Evolutionary conservation across 371 early-diverging fungal genomes (phyloP).

Genomic region (Mortierella sp.): DNA sequence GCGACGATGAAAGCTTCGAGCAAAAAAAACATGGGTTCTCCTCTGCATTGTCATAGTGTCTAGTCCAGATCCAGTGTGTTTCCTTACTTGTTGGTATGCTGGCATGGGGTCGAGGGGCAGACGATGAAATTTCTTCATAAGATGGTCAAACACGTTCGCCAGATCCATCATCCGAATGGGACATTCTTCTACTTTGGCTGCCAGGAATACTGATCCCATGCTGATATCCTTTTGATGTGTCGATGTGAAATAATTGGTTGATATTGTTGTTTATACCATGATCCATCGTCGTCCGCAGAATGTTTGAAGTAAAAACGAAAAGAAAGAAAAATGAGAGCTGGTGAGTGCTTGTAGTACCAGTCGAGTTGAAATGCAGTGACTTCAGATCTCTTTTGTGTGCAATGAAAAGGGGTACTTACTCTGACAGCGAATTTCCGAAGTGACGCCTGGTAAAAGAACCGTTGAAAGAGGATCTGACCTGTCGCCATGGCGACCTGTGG

Average conservation of each 20-base stretch:
- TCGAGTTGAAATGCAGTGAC: neutral
- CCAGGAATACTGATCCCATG: conserved; percentile 90
- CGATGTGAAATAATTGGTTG: neutral
- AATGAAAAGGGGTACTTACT: conserved; percentile 61
- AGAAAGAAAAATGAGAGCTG: neutral
- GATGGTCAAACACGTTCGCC: conserved; percentile 81
- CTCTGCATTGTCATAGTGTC: neutral
- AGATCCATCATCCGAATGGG: conserved; percentile 83
- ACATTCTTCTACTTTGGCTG: conserved; percentile 93
- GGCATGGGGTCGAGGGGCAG: conserved; percentile 70
- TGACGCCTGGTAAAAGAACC: conserved; percentile 91
- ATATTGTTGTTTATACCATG: neutral
- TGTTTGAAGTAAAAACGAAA: neutral
- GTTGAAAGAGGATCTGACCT: conserved; percentile 94
- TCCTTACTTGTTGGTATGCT: conserved; percentile 70
- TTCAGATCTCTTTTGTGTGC: neutral
- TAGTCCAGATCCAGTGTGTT: neutral
- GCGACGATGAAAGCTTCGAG: neutral
- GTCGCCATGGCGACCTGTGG: conserved; percentile 97
- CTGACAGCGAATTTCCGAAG: conserved; percentile 78
- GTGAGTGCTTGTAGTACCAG: conserved; percentile 10
- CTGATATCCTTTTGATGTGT: conserved; percentile 75
- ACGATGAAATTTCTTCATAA: conserved; percentile 71
- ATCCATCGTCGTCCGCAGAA: neutral
- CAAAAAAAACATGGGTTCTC: neutral